Evolutionary conservation across 2,329 filamentous ascomycete genomes (phyloP), one percentile per base, ranked within the genome.

Genomic region (Penicillium sp.): DNA sequence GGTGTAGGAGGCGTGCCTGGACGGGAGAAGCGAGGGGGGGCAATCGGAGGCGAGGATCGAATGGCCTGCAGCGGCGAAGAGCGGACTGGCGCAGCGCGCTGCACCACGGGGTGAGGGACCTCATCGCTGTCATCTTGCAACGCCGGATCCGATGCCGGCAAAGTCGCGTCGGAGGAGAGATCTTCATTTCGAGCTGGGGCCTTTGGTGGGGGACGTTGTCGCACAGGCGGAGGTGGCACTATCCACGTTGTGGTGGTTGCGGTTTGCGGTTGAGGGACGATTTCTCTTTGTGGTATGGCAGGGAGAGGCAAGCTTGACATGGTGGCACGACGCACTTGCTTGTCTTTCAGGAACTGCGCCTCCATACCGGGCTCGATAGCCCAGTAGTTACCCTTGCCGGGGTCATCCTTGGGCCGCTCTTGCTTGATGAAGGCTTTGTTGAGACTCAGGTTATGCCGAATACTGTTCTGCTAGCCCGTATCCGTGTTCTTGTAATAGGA

Each of bases 331-430:
- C 79, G 79, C 51, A 76, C 66, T 6, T 88, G 84, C 81, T 94
- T 96, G 72, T 96, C 90, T 77, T 94, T 95, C 76, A 96, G 84
- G 74, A 96, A 98, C 66, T 92, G 87, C 61, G 87, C 84, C 79
- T 98, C 95, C 79, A 91, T 91, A 18, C 94, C 94, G n/a, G 87
- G 83, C 70, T 93, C 88, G 69, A 99, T 96, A 44, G 88, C 87
- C 95, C 95, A 98, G 79, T 98, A 98, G 76, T 96, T 94, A 44
- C 95, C 95, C 78, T 98, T 98, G 69, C 95, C 95, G 3, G 94
- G 93, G 70, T 98, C 95, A 72, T 97, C 93, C 81, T 98, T 98
- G 58, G 93, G 92, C 59, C 95, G 86, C 76, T 97, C 93, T 71
- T 96, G 90, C 79, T 98, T 98, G 73, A 93, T 88, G 72, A 98